Evolutionary conservation across 2,329 filamentous ascomycete genomes (phyloP).

Genomic region (Fusarium stilboides): DNA sequence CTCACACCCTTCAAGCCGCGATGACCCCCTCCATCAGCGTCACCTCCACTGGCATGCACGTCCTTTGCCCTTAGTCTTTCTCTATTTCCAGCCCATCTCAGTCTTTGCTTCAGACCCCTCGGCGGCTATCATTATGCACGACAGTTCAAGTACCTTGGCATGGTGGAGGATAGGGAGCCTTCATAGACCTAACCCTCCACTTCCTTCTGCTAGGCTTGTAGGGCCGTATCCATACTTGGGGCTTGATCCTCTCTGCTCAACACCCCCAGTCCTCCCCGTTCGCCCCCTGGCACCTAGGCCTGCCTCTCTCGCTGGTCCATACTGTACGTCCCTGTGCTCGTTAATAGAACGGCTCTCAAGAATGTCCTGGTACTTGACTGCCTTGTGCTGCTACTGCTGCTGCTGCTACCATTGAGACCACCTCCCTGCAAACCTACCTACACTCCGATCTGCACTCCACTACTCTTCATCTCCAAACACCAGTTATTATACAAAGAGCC

Average conservation of each 20-base stretch:
- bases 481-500: constrained; percentile 52
- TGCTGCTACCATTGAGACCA: constrained; percentile 26
- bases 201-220: constrained; percentile 37
- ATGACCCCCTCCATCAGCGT: constrained; percentile 32
- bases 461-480: constrained; percentile 47
- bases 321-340: constrained; percentile 45
- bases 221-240: constrained; percentile 40
- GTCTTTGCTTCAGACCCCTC: constrained; percentile 38
- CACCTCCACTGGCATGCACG: constrained; percentile 46
- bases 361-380: constrained; percentile 41
- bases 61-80: constrained; percentile 35
- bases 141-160: constrained; percentile 47
- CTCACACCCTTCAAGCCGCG: constrained; percentile 34
- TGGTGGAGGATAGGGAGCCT: constrained; percentile 21
- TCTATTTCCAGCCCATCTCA: constrained; percentile 41
- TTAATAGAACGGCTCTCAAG: constrained; percentile 42
- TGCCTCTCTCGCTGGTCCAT: constrained; percentile 31
- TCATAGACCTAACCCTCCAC: constrained; percentile 29
- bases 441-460: constrained; percentile 50
- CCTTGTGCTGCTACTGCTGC: constrained; percentile 1
- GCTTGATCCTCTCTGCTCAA: constrained; percentile 34
- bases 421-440: constrained; percentile 35
- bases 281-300: constrained; percentile 38
- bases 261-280: constrained; percentile 32
- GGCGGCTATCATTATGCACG: constrained; percentile 54